These are phyloP conservation scores for Hygrophorus russula DNA, from an alignment of 768 basidiomycete species.

Conservation along the genomic window DNA sequence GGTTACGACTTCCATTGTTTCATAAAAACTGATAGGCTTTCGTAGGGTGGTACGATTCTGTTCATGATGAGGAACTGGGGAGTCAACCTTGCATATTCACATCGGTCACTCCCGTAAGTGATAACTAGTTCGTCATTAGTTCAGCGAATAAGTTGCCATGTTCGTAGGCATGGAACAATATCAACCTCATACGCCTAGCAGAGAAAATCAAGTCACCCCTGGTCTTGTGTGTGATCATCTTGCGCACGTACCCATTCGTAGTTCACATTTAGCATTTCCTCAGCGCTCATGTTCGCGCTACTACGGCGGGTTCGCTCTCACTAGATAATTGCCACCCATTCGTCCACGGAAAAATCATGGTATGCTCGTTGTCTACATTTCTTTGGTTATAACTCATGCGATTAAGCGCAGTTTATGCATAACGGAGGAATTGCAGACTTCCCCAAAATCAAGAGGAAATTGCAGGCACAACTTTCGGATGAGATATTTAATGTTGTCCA, in stretches of 20 bases:
- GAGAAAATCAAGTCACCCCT: conserved; percentile 96
- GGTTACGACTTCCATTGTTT: conserved; percentile 14
- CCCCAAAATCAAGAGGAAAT: conserved; percentile 60
- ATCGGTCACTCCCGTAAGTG: conserved; percentile 77
- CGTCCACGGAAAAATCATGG: conserved; percentile 86
- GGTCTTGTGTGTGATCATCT: conserved; percentile 59
- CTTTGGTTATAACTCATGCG: conserved; percentile 1
- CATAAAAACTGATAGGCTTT: background rate
- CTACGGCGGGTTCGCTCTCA: conserved; percentile 85
- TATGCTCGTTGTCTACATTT: conserved; percentile 19
- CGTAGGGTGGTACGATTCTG: conserved; percentile 88
- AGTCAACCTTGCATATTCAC: conserved; percentile 92
- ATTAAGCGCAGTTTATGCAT: conserved; percentile 74
- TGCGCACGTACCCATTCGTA: background rate
- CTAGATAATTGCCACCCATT: conserved; percentile 96
- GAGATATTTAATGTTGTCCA: conserved; percentile 78
- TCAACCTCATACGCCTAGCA: conserved; percentile 84
- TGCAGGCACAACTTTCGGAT: conserved; percentile 72
- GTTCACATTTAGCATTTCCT: conserved; percentile 4
- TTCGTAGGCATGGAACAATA: conserved; percentile 88
- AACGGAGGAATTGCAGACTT: conserved; percentile 93
- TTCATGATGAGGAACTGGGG: conserved; percentile 73
- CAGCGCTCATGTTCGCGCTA: conserved; percentile 87
- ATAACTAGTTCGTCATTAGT: background rate
- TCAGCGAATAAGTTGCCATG: background rate